Conservation (phyloP, 805 yeast genomes). For the Tetrapisispora pingtungensis region DNA sequence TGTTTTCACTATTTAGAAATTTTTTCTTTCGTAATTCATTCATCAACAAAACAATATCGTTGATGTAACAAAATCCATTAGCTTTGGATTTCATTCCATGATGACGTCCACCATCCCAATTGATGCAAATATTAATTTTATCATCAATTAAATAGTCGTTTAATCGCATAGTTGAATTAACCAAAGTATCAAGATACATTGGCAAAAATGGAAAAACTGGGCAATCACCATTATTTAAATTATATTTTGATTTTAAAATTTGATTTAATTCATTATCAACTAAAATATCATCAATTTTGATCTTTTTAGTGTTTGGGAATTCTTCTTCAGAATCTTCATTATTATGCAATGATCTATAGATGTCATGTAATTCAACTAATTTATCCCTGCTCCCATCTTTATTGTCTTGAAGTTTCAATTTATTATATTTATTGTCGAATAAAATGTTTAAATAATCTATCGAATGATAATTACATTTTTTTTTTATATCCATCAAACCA, state of each 20-base stretch:
- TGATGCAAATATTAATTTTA: slow-evolving; percentile 34
- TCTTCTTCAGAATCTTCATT: slow-evolving; percentile 3
- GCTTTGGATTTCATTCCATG: slow-evolving; percentile 48
- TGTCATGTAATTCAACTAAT: slow-evolving; percentile 1
- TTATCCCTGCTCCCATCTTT: slow-evolving; percentile 10
- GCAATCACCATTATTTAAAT: slow-evolving; percentile 41
- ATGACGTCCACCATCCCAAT: slow-evolving; percentile 78
- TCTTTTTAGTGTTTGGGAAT: not conserved
- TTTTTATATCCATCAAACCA: not conserved
- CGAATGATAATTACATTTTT: slow-evolving; percentile 31
- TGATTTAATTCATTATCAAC: too few relatives aligned
- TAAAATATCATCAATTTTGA: not conserved
- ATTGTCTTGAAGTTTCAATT: slow-evolving; percentile 12
- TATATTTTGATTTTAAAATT: not conserved
- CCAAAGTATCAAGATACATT: slow-evolving; percentile 30
- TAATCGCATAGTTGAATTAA: not conserved
- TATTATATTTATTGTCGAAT: slow-evolving; percentile 21
- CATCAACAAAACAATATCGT: slow-evolving; percentile 55
- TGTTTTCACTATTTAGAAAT: too few relatives aligned
- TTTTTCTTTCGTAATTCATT: slow-evolving; percentile 38
- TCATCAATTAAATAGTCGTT: not conserved
- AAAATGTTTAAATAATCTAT: slow-evolving; percentile 33
- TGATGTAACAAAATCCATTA: slow-evolving; percentile 64
- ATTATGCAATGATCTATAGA: not conserved
- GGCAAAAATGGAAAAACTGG: slow-evolving; percentile 46